Evolutionary conservation across 306 rosid species (phyloP).

Genomic region (Arachis stenosperma): DNA sequence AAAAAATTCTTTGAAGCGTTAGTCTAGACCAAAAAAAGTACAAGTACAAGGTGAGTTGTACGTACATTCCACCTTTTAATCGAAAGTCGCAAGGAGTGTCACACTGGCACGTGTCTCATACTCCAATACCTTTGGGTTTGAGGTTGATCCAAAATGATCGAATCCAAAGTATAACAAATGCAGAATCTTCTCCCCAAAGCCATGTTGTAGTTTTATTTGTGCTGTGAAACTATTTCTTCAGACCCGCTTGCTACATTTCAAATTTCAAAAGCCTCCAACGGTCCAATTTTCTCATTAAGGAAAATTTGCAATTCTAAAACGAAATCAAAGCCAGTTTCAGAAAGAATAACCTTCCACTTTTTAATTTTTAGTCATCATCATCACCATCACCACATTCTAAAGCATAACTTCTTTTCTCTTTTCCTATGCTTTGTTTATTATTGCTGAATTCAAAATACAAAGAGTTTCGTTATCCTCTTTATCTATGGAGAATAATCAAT

Average conservation of each 20-base stretch:
- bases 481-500: slow-evolving; percentile 58
- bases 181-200: slow-evolving; percentile 32
- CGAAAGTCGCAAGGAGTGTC: neutral
- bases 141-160: slow-evolving; percentile 29
- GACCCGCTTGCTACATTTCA: slow-evolving; percentile 58
- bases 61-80: neutral
- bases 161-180: slow-evolving; percentile 35
- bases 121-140: slow-evolving; percentile 10
- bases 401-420: slow-evolving; percentile 25
- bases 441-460: slow-evolving; percentile 47
- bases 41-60: no score
- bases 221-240: neutral
- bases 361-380: neutral
- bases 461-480: slow-evolving; percentile 23
- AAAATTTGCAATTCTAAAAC: slow-evolving; percentile 31
- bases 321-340: slow-evolving; percentile 38
- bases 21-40: no score
- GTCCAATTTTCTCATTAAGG: slow-evolving; percentile 45
- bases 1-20: no score
- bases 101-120: slow-evolving; percentile 15
- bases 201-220: neutral
- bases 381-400: slow-evolving; percentile 4
- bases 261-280: slow-evolving; percentile 61
- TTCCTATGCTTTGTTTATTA: slow-evolving; percentile 32
- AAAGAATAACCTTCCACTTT: slow-evolving; percentile 12